Conservation (phyloP, 139 green algal genomes). For the Eudorina sp. region DNA sequence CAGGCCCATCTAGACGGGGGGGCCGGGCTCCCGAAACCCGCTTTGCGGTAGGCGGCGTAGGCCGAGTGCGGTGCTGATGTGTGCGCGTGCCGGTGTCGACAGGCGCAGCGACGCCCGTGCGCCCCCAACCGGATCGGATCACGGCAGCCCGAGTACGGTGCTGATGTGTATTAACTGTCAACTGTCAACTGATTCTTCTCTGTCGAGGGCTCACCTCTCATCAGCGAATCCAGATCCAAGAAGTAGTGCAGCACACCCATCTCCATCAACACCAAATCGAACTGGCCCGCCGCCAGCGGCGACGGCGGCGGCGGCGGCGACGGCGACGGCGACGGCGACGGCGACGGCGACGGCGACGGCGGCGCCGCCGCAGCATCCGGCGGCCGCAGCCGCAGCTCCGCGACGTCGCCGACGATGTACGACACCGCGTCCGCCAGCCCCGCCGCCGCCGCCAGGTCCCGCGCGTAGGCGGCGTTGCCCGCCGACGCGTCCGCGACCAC, state of each 20-base stretch:
- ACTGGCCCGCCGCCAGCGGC: background rate
- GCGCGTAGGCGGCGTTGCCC: slow-evolving; percentile 19
- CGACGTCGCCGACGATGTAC: slow-evolving; percentile 21
- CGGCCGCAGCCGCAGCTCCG: background rate
- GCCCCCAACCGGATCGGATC: no score
- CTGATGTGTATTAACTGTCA: no score
- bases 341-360: background rate
- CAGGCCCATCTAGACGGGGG: no score
- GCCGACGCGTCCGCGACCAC: slow-evolving; percentile 2
- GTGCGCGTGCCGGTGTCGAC: no score
- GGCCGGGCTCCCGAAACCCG: no score
- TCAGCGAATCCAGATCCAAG: slow-evolving; percentile 52
- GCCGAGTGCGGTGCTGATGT: no score
- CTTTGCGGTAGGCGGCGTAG: no score
- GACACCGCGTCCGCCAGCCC: background rate
- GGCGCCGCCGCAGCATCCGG: background rate
- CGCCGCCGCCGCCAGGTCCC: slow-evolving; percentile 18
- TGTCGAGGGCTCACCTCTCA: background rate
- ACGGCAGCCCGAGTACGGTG: no score
- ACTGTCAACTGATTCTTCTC: background rate
- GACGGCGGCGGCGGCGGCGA: background rate
- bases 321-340: background rate
- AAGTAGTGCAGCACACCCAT: slow-evolving; percentile 68
- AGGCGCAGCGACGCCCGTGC: no score
- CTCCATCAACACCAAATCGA: slow-evolving; percentile 52